Evolutionary conservation across 441 rosid genomes (phyloP), one percentile per base, ranked within the genome.

Genomic region (Populus tomentosa): DNA sequence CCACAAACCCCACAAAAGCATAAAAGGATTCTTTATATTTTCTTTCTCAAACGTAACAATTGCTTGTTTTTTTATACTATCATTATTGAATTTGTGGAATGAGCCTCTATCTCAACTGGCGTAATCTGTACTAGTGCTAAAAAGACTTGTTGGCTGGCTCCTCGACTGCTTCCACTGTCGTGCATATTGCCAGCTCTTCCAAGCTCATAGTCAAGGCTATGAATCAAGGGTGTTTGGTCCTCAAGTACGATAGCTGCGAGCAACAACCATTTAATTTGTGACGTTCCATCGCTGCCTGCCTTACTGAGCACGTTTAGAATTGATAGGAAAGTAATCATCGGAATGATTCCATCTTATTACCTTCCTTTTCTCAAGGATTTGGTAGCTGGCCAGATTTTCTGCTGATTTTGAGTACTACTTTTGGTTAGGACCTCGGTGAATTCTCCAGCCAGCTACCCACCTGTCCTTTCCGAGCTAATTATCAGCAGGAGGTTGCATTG

Each of bases 261-360:
- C 40, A 59, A 14, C 13, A 5, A 7, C 6, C 18, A 62, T 38
- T 30, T 30, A 30, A 4, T 30, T 30, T 30, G 32, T 30, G 9
- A 69, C 11, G 21, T 24, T 36, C 59, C 26, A 69, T 36, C 3
- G 32, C 32, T 30, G 32, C 18, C 14, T 50, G 18, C 18, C 69
- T 30, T 69, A 20, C 63, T 77, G 68, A 69, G 73, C 72, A 75
- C 61, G 70, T 35, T 74, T 75, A 5, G 32, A 77, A 67, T 40
- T 80, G 38, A 66, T 38, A 69, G 76, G 59, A 63, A 75, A 76
- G 73, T 65, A 50, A 66, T 76, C 73, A 71, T 77, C 56, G 28
- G 77, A 62, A 67, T 75, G 53, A 67, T 67, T 67, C 33, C 53
- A 61, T 64, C 40, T 24, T 42, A 73, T 61, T 36, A 21, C 53